phyloP scores from a whole-genome alignment of 495 filamentous ascomycete genomes.

The Arthonia radiata region DNA sequence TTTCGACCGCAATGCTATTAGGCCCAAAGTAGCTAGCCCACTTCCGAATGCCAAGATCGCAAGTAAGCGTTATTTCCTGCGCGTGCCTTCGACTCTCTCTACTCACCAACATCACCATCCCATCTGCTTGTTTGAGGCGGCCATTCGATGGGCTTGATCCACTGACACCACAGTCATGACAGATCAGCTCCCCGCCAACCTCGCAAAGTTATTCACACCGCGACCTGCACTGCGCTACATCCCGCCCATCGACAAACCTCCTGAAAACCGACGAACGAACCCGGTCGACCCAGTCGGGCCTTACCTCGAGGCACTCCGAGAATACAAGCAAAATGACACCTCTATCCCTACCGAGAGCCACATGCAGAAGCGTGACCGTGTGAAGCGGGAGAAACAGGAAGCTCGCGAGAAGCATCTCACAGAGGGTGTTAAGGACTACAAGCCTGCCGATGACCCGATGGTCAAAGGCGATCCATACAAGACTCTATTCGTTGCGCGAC shows the following conservation, averaged over 20 bases:
- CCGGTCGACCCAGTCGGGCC: slow-evolving; percentile 46
- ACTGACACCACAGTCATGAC: slow-evolving; percentile 36
- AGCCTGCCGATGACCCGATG: slow-evolving; percentile 40
- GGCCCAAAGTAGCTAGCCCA: too few species aligned
- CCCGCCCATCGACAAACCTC: slow-evolving; percentile 55
- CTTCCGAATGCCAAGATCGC: too few species aligned
- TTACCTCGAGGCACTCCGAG: slow-evolving; percentile 41
- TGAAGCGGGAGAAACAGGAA: slow-evolving; percentile 53
- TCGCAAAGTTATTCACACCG: slow-evolving; percentile 82
- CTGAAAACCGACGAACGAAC: slow-evolving; percentile 54
- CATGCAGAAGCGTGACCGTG: slow-evolving; percentile 60
- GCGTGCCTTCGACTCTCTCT: too few species aligned
- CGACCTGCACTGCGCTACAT: slow-evolving; percentile 81
- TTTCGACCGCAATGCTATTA: too few species aligned
- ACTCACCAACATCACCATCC: too few species aligned
- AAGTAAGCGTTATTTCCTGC: too few species aligned
- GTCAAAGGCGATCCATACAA: slow-evolving; percentile 83
- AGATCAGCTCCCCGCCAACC: slow-evolving; percentile 77
- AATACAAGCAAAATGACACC: slow-evolving; percentile 44
- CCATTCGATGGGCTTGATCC: slow-evolving; percentile 48
- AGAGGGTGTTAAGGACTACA: slow-evolving; percentile 36
- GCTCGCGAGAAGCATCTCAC: slow-evolving; percentile 32
- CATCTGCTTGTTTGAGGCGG: too few species aligned
- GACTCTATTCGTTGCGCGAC: slow-evolving; percentile 75
- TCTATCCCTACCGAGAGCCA: slow-evolving; percentile 78